These are phyloP conservation scores for Thecamonas trahens DNA, from an alignment of 78 protist genomes.

Conservation along the genomic window DNA sequence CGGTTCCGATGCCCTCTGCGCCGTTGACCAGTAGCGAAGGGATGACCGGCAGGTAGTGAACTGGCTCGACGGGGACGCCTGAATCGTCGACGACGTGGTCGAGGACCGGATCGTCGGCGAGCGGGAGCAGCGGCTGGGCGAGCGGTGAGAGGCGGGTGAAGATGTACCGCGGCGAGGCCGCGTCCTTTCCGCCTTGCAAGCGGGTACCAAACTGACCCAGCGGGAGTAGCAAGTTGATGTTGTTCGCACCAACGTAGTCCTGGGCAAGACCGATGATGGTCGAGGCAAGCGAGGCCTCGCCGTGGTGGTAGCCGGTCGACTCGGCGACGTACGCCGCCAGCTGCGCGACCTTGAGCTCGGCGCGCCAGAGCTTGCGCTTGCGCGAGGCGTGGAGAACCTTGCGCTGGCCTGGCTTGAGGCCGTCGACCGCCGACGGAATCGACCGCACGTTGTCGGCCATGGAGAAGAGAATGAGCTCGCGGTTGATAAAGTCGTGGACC, in stretches of 20 bases:
- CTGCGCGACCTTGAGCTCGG: conserved; percentile 97
- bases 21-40: conserved; percentile 96
- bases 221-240: conserved; percentile 79
- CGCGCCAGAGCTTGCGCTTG: conserved; percentile 88
- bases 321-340: conserved; percentile 87
- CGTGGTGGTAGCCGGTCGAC: conserved; percentile 98
- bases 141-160: conserved; percentile 62
- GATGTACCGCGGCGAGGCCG: conserved; percentile 91
- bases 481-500: conserved; percentile 69
- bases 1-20: conserved; percentile 45
- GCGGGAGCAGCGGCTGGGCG: conserved; percentile 67
- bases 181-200: conserved; percentile 77
- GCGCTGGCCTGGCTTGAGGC: conserved; percentile 94
- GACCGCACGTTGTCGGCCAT: conserved; percentile 88
- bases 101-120: conserved; percentile 77
- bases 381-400: conserved; percentile 90
- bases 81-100: conserved; percentile 72
- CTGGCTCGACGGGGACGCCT: conserved; percentile 87
- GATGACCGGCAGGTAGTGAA: conserved; percentile 78
- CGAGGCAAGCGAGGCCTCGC: conserved; percentile 78
- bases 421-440: conserved; percentile 95
- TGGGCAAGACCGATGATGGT: conserved; percentile 92
- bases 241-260: conserved; percentile 83
- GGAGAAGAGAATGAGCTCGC: conserved; percentile 93
- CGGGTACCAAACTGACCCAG: conserved; percentile 93